A percentile compares a stretch with the other conserved stretches of the same genome.
These are phyloP conservation scores for Ascochyta fabae DNA, from an alignment of 2,329 filamentous ascomycete genomes.

Conservation along the genomic window DNA sequence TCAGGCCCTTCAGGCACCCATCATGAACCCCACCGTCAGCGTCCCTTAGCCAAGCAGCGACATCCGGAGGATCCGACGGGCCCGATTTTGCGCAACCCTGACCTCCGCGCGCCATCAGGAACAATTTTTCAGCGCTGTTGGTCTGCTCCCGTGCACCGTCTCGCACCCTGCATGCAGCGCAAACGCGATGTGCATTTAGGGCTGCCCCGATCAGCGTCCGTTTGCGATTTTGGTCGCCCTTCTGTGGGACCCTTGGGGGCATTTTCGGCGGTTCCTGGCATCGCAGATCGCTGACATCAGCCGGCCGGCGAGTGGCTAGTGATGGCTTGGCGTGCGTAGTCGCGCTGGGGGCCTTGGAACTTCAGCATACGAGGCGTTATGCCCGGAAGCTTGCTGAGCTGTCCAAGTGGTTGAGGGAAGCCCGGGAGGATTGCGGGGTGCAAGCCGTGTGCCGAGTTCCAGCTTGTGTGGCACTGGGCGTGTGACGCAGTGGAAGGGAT, in stretches of 20 bases:
- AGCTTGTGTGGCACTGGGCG: not conserved
- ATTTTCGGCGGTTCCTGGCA: not conserved
- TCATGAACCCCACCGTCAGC: too few species aligned
- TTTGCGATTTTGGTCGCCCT: not conserved
- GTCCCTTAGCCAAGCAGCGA: not conserved
- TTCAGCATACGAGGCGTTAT: not conserved
- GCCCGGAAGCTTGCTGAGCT: not conserved
- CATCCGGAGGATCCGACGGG: not conserved
- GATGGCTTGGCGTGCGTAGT: not conserved
- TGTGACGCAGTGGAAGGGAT: not conserved
- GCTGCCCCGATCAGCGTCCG: not conserved
- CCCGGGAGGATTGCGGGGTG: not conserved
- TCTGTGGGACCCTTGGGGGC: not conserved
- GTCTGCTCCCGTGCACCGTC: not conserved
- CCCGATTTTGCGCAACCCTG: not conserved
- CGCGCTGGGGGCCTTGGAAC: not conserved
- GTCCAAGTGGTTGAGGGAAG: not conserved
- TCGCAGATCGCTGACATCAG: not conserved
- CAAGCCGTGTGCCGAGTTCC: not conserved
- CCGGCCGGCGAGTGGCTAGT: not conserved
- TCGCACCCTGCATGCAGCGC: not conserved
- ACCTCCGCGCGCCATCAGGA: not conserved
- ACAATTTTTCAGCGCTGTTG: not conserved
- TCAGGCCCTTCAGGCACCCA: too few species aligned
- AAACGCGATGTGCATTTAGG: not conserved